phyloP scores from a whole-genome alignment of 371 early-diverging fungal genomes.

The Coemansia sp. region DNA sequence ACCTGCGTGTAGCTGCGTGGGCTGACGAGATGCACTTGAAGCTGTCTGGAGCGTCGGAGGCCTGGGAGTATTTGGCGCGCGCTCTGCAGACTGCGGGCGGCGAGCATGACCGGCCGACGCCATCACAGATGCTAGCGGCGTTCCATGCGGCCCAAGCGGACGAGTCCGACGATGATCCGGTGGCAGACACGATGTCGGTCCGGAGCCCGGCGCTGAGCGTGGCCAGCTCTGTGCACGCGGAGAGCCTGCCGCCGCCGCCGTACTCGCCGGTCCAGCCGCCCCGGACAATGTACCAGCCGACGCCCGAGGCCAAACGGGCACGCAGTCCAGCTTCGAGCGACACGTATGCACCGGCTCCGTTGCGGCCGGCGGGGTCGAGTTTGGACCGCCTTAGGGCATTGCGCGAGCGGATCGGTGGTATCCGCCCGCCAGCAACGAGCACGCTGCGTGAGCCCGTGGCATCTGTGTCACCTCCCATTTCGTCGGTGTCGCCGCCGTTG shows the following conservation, averaged over 20 bases:
- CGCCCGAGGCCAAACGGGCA: conserved; percentile 6
- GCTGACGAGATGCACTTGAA: conserved; percentile 11
- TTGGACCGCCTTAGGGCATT: conserved; percentile 12
- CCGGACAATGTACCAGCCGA: conserved; percentile 1
- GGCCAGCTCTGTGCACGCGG: conserved; percentile 1
- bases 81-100: conserved; percentile 3
- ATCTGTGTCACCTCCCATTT: not conserved
- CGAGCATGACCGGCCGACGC: conserved; percentile 5
- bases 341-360: not conserved
- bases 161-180: not conserved
- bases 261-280: conserved; percentile 24
- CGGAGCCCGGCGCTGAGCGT: conserved; percentile 1
- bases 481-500: not conserved
- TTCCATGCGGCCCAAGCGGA: conserved; percentile 10
- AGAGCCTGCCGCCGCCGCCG: conserved; percentile 8
- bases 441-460: conserved; percentile 1
- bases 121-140: conserved; percentile 26
- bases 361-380: not conserved
- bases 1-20: conserved; percentile 13
- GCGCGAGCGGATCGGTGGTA: conserved; percentile 32
- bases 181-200: not conserved
- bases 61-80: conserved; percentile 30
- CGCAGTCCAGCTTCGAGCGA: conserved; percentile 19
- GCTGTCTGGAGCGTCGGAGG: conserved; percentile 26
- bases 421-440: not conserved